These are phyloP conservation scores for Syzygium aqueum DNA, from an alignment of 345 rosid species.

Conservation along the genomic window DNA sequence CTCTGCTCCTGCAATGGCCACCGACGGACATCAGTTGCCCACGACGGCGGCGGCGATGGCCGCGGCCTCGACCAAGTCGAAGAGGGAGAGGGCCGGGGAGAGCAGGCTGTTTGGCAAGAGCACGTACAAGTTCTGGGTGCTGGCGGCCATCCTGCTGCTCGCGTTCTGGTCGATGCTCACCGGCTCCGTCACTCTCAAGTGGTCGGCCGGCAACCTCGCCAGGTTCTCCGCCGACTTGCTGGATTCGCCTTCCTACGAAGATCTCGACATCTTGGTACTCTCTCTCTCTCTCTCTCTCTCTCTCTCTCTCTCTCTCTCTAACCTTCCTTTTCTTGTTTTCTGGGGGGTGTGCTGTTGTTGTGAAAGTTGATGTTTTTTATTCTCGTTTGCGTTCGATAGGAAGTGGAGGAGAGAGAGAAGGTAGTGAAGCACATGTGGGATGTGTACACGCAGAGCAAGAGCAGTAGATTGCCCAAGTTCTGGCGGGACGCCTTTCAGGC, in stretches of 20 bases:
- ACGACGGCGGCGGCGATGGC: not conserved
- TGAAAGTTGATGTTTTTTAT: not conserved
- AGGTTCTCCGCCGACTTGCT: conserved; percentile 18
- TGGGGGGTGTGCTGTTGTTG: not conserved
- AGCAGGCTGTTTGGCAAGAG: conserved; percentile 11
- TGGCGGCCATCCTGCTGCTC: conserved; percentile 56
- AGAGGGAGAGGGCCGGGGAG: conserved; percentile 9
- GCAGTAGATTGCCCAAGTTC: conserved; percentile 43
- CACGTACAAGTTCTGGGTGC: conserved; percentile 61
- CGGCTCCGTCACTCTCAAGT: conserved; percentile 71
- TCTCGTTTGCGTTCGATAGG: conserved; percentile 18
- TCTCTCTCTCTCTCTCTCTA: not conserved
- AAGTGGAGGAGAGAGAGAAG: conserved; percentile 77
- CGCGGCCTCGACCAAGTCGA: not conserved
- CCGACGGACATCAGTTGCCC: not conserved
- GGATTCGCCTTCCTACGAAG: conserved; percentile 27
- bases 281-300: not conserved
- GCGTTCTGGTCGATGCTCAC: conserved; percentile 83
- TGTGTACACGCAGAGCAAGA: conserved; percentile 52
- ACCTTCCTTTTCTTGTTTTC: not conserved
- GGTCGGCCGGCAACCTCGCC: conserved; percentile 38
- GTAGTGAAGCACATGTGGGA: conserved; percentile 78
- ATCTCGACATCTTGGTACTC: conserved; percentile 64
- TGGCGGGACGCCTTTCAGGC: conserved; percentile 80
- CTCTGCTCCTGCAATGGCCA: not conserved